These are phyloP conservation scores for Diaporthe capsici DNA, from an alignment of 2,329 filamentous ascomycete species.

Conservation along the genomic window DNA sequence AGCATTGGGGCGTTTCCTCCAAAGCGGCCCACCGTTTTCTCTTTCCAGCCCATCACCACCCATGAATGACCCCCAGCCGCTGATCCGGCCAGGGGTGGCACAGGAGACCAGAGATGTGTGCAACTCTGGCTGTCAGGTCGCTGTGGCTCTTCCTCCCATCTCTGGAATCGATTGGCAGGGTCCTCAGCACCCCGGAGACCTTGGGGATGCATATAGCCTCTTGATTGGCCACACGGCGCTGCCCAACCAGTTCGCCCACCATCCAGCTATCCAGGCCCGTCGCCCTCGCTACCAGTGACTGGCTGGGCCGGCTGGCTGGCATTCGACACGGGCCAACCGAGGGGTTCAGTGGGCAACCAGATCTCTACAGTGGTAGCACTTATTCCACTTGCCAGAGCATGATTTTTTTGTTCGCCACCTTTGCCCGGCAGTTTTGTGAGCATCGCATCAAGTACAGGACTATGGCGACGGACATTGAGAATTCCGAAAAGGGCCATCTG, in stretches of 20 bases:
- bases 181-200: conserved; percentile 23
- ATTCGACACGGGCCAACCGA: conserved; percentile 16
- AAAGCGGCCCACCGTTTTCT: conserved; percentile 29
- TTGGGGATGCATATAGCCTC: conserved; percentile 24
- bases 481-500: conserved; percentile 22
- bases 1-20: conserved; percentile 31
- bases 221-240: conserved; percentile 17
- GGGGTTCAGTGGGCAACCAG: conserved; percentile 9
- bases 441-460: neutral
- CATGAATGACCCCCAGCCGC: conserved; percentile 22
- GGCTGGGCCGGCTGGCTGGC: neutral
- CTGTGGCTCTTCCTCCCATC: conserved; percentile 3
- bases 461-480: conserved; percentile 23
- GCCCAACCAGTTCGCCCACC: neutral
- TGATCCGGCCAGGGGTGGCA: conserved; percentile 33
- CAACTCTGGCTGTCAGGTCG: conserved; percentile 6
- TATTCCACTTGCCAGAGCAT: conserved; percentile 6
- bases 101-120: conserved; percentile 27
- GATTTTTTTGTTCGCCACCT: conserved; percentile 13
- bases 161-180: conserved; percentile 35
- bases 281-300: conserved; percentile 29
- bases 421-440: conserved; percentile 10
- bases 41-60: conserved; percentile 9
- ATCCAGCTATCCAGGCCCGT: neutral
- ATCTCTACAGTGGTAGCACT: neutral